These are phyloP conservation scores for Trypanosoma scelopori DNA, from an alignment of 208 protist genomes.

Conservation along the genomic window DNA sequence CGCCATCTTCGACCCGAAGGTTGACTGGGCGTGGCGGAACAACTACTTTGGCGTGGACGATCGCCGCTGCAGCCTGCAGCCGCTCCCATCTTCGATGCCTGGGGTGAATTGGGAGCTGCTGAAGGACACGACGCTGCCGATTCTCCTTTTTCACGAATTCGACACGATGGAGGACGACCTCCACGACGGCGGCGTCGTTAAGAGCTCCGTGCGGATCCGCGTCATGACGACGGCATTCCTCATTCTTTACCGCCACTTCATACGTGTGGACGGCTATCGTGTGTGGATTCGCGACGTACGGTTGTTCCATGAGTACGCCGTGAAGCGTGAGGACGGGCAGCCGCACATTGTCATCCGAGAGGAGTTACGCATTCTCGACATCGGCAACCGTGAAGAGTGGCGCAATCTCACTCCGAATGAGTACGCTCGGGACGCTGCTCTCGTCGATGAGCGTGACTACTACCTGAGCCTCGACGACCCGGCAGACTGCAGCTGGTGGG, in stretches of 20 bases:
- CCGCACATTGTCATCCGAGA: constrained; percentile 72
- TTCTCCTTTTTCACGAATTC: constrained; percentile 72
- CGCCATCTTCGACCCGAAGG: constrained; percentile 55
- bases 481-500: constrained; percentile 21
- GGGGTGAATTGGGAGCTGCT: constrained; percentile 83
- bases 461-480: constrained; percentile 18
- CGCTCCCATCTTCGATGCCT: constrained; percentile 31
- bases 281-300: constrained; percentile 78
- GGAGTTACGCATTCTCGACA: constrained; percentile 43
- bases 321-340: constrained; percentile 25
- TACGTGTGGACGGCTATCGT: constrained; percentile 57
- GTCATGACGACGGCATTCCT: constrained; percentile 78
- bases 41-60: constrained; percentile 60
- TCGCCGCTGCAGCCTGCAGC: constrained; percentile 10
- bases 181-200: constrained; percentile 72
- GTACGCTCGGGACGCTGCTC: constrained; percentile 30
- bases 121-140: constrained; percentile 52
- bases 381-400: constrained; percentile 34
- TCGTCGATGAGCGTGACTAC: constrained; percentile 34
- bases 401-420: constrained; percentile 34
- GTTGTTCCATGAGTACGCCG: constrained; percentile 70
- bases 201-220: constrained; percentile 64
- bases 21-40: constrained; percentile 89
- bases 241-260: constrained; percentile 70
- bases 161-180: constrained; percentile 85